Evolutionary conservation across 305 asterid species (phyloP).

Genomic region (Stenogyne calaminthoides): DNA sequence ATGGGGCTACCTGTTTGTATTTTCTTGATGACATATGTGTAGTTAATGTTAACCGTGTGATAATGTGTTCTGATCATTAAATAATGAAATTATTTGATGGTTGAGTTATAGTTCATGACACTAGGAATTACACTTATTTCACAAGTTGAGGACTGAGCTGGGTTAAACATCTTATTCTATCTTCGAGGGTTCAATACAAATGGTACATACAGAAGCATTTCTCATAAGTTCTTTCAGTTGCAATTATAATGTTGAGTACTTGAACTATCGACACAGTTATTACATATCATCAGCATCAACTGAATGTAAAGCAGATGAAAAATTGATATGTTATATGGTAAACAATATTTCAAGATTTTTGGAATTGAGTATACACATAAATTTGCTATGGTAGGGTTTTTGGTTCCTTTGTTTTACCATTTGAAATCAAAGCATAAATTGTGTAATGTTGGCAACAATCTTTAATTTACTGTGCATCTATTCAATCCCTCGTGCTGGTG

Average conservation of each 20-base stretch:
- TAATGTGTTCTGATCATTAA: background rate
- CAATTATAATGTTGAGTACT: background rate
- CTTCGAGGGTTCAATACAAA: background rate
- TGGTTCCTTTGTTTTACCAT: background rate
- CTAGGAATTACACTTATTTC: background rate
- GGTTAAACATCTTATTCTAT: background rate
- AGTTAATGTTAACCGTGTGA: background rate
- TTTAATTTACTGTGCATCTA: constrained; percentile 7
- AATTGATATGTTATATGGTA: background rate
- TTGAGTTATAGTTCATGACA: background rate
- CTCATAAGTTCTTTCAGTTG: background rate
- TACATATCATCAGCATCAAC: background rate
- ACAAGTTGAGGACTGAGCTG: background rate
- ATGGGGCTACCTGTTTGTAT: background rate
- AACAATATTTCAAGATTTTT: background rate
- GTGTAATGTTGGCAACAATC: background rate
- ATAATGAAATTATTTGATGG: background rate
- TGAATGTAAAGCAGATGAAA: constrained; percentile 7
- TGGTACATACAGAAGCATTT: background rate
- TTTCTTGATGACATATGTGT: background rate
- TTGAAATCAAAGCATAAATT: background rate
- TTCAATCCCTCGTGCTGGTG: constrained; percentile 1
- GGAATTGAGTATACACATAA: constrained; percentile 4
- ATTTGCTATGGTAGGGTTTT: background rate
- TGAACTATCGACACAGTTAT: background rate